These are phyloP conservation scores for Globisporangium abappressorium DNA, from an alignment of 352 stramenopile species.

Conservation along the genomic window DNA sequence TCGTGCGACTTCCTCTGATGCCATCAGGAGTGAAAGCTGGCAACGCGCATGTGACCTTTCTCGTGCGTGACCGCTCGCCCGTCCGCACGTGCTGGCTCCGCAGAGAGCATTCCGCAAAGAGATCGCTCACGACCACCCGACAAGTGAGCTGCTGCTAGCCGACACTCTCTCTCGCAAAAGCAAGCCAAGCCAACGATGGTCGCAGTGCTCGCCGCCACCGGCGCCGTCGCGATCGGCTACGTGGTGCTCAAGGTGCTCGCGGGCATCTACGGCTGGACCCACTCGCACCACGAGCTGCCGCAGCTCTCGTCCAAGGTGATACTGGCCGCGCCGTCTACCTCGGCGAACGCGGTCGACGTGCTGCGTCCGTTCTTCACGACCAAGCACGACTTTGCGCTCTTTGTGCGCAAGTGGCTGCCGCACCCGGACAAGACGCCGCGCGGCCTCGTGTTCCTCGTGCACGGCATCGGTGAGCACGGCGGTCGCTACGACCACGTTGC, in stretches of 20 bases:
- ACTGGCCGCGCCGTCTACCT: not conserved
- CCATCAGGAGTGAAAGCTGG: not conserved
- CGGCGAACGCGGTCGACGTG: constrained; percentile 11
- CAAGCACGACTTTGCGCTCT: constrained; percentile 38
- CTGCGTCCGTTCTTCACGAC: constrained; percentile 34
- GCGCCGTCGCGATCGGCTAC: not conserved
- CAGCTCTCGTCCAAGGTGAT: constrained; percentile 7
- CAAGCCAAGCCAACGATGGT: not conserved
- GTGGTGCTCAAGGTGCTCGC: not conserved
- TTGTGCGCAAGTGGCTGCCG: constrained; percentile 44
- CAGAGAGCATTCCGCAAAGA: not conserved
- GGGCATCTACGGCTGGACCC: constrained; percentile 9
- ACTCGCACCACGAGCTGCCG: constrained; percentile 21
- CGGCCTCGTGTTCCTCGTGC: constrained; percentile 51
- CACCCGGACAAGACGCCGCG: constrained; percentile 17
- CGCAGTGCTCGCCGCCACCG: not conserved
- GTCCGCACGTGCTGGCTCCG: not conserved
- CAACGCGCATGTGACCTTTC: not conserved
- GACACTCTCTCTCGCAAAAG: not conserved
- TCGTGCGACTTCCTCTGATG: not conserved
- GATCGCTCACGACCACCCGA: not conserved
- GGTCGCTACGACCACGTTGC: constrained; percentile 52
- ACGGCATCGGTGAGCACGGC: constrained; percentile 53
- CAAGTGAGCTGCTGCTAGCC: not conserved
- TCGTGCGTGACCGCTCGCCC: not conserved